phyloP scores from a whole-genome alignment of 1,139 yeast genomes.

The Suhomyces bribrorum region DNA sequence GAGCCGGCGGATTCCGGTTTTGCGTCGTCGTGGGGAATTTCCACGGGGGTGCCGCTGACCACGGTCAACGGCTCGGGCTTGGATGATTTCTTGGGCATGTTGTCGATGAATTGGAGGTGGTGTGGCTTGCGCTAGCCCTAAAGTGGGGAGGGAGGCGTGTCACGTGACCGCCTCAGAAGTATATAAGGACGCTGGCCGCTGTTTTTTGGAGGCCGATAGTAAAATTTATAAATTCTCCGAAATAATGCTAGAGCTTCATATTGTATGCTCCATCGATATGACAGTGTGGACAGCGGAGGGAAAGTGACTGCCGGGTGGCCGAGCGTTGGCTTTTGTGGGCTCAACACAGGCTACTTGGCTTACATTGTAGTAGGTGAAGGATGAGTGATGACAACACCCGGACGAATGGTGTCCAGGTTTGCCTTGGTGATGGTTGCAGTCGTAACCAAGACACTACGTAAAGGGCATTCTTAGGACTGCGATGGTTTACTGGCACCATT shows the following conservation, averaged over 20 bases:
- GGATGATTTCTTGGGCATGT: constrained; percentile 12
- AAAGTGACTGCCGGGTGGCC: constrained; percentile 28
- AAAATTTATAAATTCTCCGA: constrained; percentile 45
- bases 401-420: no score
- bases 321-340: constrained; percentile 2
- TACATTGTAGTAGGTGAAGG: neutral
- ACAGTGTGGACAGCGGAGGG: constrained; percentile 76
- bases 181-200: constrained; percentile 2
- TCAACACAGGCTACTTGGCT: neutral
- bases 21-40: constrained; percentile 15
- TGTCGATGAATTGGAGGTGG: neutral
- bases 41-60: constrained; percentile 39
- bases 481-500: no score
- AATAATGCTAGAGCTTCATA: constrained; percentile 58
- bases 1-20: constrained; percentile 13
- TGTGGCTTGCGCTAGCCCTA: neutral
- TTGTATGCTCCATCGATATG: constrained; percentile 37
- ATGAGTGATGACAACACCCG: no score
- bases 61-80: constrained; percentile 25
- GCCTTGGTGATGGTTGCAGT: no score
- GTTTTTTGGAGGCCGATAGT: constrained; percentile 24
- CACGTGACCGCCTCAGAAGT: constrained; percentile 5
- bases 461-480: no score
- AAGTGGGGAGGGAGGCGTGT: neutral
- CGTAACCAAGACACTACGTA: no score